Conservation (phyloP, 2,329 filamentous ascomycete genomes). For the Diaporthe eres region DNA sequence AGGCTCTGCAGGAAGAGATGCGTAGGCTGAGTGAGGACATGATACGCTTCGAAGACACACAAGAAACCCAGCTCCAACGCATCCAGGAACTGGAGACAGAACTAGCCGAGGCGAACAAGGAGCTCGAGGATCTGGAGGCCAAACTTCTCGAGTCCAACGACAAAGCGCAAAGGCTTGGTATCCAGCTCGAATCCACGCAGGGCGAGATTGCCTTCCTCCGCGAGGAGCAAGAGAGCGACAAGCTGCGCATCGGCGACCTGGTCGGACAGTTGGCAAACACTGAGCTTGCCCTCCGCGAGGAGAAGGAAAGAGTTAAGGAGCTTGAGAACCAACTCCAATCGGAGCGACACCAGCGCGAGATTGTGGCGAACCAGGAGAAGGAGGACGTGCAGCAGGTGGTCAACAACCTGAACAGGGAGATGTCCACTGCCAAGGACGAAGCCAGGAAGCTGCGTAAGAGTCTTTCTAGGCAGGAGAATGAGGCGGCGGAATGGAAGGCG, state of each 20-base stretch:
- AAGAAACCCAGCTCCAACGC: conserved; percentile 81
- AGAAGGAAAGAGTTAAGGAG: conserved; percentile 82
- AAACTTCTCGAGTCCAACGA: conserved; percentile 87
- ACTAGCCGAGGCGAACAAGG: conserved; percentile 84
- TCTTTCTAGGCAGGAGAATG: conserved; percentile 86
- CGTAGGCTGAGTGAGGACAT: conserved; percentile 90
- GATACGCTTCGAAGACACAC: conserved; percentile 89
- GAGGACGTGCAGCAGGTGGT: conserved; percentile 95
- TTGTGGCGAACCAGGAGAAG: conserved; percentile 90
- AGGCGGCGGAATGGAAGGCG: conserved; percentile 92
- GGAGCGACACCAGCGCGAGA: conserved; percentile 88
- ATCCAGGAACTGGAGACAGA: conserved; percentile 89
- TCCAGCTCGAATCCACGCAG: conserved; percentile 93
- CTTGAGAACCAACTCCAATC: conserved; percentile 81
- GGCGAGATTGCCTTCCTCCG: conserved; percentile 94
- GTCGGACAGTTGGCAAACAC: conserved; percentile 85
- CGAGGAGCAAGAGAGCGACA: conserved; percentile 97
- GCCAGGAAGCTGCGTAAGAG: conserved; percentile 85
- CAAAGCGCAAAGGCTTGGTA: conserved; percentile 88
- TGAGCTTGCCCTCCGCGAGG: conserved; percentile 86
- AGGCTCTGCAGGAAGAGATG: conserved; percentile 94
- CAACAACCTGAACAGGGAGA: conserved; percentile 91
- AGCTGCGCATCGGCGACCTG: conserved; percentile 96
- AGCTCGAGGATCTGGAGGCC: conserved; percentile 88
- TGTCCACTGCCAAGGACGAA: conserved; percentile 87